Conservation (phyloP, 2,329 filamentous ascomycete species). For the Pezicula radicicola region DNA sequence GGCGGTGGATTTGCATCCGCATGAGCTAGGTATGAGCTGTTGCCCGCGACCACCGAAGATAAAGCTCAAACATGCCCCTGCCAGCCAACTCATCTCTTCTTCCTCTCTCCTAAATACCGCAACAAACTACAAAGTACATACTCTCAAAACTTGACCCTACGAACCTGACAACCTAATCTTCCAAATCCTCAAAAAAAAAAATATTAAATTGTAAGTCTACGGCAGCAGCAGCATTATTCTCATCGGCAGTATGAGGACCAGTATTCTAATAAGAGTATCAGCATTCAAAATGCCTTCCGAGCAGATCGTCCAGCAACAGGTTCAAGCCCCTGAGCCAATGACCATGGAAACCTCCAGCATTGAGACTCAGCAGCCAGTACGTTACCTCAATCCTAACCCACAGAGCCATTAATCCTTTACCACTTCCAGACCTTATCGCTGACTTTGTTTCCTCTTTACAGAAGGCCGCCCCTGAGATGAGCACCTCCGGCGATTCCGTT, state of each 20-base stretch:
- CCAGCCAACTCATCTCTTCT: too few species aligned
- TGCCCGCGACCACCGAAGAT: too few species aligned
- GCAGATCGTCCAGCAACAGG: constrained; percentile 22
- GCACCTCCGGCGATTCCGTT: constrained; percentile 14
- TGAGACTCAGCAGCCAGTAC: constrained; percentile 23
- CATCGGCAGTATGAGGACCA: neutral
- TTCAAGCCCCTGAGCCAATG: constrained; percentile 25
- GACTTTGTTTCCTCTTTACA: neutral
- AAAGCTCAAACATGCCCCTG: too few species aligned
- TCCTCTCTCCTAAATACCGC: too few species aligned
- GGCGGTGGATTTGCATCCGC: too few species aligned
- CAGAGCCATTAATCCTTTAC: constrained; percentile 12
- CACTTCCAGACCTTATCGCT: neutral
- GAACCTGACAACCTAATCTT: too few species aligned
- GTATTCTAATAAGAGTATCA: neutral
- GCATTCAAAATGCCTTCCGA: constrained; percentile 19
- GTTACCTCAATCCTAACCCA: constrained; percentile 1
- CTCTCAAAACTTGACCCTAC: too few species aligned
- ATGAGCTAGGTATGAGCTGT: too few species aligned
- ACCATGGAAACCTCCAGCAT: constrained; percentile 14
- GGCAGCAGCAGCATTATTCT: too few species aligned
- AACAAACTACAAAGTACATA: too few species aligned
- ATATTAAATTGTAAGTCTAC: too few species aligned
- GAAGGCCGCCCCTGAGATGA: constrained; percentile 9
- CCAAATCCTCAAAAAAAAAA: too few species aligned